These are phyloP conservation scores for Penicillium argentinense DNA, from an alignment of 495 filamentous ascomycete species.

Conservation along the genomic window DNA sequence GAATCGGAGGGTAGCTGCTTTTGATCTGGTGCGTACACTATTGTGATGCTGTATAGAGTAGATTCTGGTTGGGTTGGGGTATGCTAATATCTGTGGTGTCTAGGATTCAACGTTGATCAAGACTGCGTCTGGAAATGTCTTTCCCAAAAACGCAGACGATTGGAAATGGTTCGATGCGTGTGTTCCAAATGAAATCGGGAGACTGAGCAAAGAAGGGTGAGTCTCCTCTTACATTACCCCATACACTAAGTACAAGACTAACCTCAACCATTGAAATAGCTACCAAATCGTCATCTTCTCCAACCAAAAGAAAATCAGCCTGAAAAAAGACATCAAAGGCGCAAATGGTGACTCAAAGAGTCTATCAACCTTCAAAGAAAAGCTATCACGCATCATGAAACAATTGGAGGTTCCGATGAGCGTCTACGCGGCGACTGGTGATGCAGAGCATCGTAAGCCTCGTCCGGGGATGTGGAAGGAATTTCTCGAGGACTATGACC, in stretches of 20 bases:
- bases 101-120: constrained; percentile 87
- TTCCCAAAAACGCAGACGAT: constrained; percentile 66
- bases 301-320: constrained; percentile 80
- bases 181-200: constrained; percentile 64
- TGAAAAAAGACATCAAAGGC: constrained; percentile 69
- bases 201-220: constrained; percentile 71
- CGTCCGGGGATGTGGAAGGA: constrained; percentile 88
- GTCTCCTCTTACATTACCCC: too few relatives aligned
- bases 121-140: constrained; percentile 77
- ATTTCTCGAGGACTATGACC: constrained; percentile 68
- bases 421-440: constrained; percentile 80
- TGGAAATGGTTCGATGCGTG: constrained; percentile 93
- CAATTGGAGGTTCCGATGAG: constrained; percentile 74
- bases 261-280: constrained; percentile 38
- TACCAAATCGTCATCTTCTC: constrained; percentile 77
- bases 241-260: not conserved
- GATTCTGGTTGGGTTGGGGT: constrained; percentile 1
- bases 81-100: not conserved
- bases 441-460: constrained; percentile 84
- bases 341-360: constrained; percentile 63
- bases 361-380: constrained; percentile 75
- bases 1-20: constrained; percentile 73
- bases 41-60: too few relatives aligned
- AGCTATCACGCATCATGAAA: constrained; percentile 64
- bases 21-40: constrained; percentile 78